A percentile compares a stretch with the other conserved stretches of the same genome.
phyloP scores from a whole-genome alignment of 768 basidiomycete genomes.

The Boletus vermiculosoides region DNA sequence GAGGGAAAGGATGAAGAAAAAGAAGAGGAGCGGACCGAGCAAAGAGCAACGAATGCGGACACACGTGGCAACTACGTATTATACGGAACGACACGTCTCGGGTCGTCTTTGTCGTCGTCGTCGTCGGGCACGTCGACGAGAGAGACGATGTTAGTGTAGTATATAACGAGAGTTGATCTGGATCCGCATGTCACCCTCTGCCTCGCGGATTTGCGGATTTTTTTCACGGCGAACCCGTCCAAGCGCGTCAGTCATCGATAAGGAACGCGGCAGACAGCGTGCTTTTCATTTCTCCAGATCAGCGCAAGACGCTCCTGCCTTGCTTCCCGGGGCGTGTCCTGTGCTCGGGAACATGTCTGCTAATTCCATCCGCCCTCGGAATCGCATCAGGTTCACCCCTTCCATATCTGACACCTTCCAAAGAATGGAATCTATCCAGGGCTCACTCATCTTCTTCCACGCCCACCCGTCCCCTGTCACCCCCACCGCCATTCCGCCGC shows the following conservation, averaged over 20 bases:
- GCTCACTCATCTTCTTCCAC: constrained; percentile 6
- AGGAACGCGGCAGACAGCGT: constrained; percentile 23
- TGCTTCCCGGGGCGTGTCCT: constrained; percentile 21
- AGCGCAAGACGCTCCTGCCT: constrained; percentile 19
- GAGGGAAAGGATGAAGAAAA: background rate
- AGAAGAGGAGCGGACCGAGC: constrained; percentile 8
- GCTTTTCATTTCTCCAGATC: constrained; percentile 34
- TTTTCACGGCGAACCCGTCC: constrained; percentile 3
- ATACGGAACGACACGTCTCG: background rate
- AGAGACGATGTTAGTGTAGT: background rate
- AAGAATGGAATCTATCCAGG: constrained; percentile 22
- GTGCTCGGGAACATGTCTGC: constrained; percentile 20
- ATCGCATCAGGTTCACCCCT: constrained; percentile 10
- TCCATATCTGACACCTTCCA: constrained; percentile 16
- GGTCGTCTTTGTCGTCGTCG: background rate
- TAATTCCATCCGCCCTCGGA: constrained; percentile 20
- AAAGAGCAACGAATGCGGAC: constrained; percentile 7
- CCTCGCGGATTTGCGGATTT: constrained; percentile 25
- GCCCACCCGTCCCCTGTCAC: constrained; percentile 8
- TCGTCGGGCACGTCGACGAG: constrained; percentile 3
- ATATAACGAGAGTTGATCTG: constrained; percentile 21
- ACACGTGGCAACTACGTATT: constrained; percentile 17
- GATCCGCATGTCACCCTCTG: constrained; percentile 26
- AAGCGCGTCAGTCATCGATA: constrained; percentile 24
- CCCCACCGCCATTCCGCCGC: constrained; percentile 6